These are phyloP conservation scores for Scutellaria barbata DNA, from an alignment of 257 asterid genomes.

Conservation along the genomic window DNA sequence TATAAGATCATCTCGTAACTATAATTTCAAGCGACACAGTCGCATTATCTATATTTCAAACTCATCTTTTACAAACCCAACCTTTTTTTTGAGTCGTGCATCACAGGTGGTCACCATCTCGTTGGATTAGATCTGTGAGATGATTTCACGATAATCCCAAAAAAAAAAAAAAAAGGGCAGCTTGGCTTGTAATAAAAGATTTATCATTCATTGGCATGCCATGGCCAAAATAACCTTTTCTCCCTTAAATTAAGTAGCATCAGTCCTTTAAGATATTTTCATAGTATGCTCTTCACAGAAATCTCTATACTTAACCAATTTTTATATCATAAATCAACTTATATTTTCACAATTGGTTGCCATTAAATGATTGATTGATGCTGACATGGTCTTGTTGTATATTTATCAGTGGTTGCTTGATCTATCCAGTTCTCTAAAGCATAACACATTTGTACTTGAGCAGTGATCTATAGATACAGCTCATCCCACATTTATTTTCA, in stretches of 20 bases:
- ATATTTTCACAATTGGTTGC: neutral
- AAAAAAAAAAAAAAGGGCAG: neutral
- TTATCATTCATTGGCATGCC: conserved; percentile 38
- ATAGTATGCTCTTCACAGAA: no score
- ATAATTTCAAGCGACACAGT: no score
- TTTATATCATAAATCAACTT: no score
- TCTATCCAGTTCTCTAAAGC: neutral
- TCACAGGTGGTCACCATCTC: no score
- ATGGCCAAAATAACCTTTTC: neutral
- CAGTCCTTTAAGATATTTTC: neutral
- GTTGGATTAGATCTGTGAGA: no score
- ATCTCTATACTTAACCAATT: no score
- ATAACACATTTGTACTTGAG: no score
- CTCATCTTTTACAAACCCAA: no score
- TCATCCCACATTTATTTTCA: conserved; percentile 32
- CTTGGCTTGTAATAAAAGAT: conserved; percentile 43
- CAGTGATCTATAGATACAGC: conserved; percentile 33
- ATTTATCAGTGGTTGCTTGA: neutral
- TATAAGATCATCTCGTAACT: no score
- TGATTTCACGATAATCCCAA: no score
- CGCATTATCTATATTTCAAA: no score
- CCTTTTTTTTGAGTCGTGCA: no score
- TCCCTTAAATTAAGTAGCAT: conserved; percentile 1
- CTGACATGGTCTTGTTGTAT: neutral
- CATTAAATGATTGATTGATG: neutral